Evolutionary conservation across 129 eudicot species (phyloP), one percentile per base, ranked within the genome.

Genomic region (Ambrosia artemisiifolia): DNA sequence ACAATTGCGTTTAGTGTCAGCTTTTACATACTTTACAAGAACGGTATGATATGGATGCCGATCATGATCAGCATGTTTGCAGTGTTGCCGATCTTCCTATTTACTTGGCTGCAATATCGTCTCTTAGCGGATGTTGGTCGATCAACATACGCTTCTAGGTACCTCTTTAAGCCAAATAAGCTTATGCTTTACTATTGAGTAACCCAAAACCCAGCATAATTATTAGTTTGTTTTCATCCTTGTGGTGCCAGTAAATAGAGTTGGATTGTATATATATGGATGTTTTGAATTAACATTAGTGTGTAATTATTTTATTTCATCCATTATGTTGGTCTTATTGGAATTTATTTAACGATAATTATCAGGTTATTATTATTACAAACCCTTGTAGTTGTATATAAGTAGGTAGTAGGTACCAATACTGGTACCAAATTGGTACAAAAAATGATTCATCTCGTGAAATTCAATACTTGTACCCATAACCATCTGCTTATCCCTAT

Each of bases 21-120:
- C 12, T 63, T 86, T 32, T 83, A 60, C 17, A 19, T 81, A 11
- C 78, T 82, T 36, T 70, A 75, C 44, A 70, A 82, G 0, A 40
- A 78, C 1, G 44, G 54, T 14, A 36, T 70, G 40, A 55, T 71
- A 2, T 77, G 83, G 87, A 62, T 74, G 74, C 64, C 80, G 11
- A 53, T 83, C 11, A 55, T 78, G 9, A 61, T 80, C 38, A 78
- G 85, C 17, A 1, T 68, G 6, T 16, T 66, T 43, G 85, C 87
- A 3, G 70, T 74, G n/a, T 13, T 80, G 57, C 90, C 86, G 0
- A 72, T 83, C 1, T 56, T 69, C 12, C 68, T 74, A 11, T 86
- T 80, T 75, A 79, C 82, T 32, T 55, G 82, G 40, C 51, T 79
- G 36, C 89, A 87, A 51, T 84, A 72, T 65, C 86, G 86, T 28